These are phyloP conservation scores for Yamadazyma diospyri DNA, from an alignment of 1,139 yeast species.

Conservation along the genomic window DNA sequence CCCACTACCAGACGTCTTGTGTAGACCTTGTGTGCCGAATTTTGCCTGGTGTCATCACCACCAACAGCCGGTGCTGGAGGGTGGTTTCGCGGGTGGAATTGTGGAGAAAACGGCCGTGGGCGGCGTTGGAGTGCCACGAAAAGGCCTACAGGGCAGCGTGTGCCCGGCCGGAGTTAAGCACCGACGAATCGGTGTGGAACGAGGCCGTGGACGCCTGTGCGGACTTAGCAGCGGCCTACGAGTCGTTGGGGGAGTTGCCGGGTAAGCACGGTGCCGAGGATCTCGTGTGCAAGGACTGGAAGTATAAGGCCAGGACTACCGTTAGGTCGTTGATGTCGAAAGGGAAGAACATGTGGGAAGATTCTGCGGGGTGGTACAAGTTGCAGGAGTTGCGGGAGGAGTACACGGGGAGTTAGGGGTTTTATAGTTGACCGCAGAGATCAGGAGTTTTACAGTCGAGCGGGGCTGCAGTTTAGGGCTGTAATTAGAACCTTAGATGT, in stretches of 20 bases:
- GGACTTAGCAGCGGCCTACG: slow-evolving; percentile 85
- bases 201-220: slow-evolving; percentile 77
- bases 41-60: slow-evolving; percentile 66
- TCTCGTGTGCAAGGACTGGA: slow-evolving; percentile 89
- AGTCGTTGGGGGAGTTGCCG: slow-evolving; percentile 77
- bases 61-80: slow-evolving; percentile 78
- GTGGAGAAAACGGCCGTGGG: slow-evolving; percentile 89
- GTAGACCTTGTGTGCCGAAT: slow-evolving; percentile 64
- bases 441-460: not conserved
- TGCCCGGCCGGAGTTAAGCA: slow-evolving; percentile 62
- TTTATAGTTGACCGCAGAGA: too few species aligned
- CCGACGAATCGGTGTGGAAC: slow-evolving; percentile 65
- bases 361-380: slow-evolving; percentile 70
- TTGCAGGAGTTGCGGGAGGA: slow-evolving; percentile 54
- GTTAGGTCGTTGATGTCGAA: slow-evolving; percentile 75
- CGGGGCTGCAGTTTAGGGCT: not conserved
- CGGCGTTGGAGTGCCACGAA: slow-evolving; percentile 79
- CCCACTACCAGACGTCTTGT: slow-evolving; percentile 64
- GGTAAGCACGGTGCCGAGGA: slow-evolving; percentile 86
- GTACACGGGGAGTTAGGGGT: too few species aligned
- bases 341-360: slow-evolving; percentile 80
- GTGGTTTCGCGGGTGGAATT: slow-evolving; percentile 77
- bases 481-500: slow-evolving; percentile 1
- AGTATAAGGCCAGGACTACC: slow-evolving; percentile 71
- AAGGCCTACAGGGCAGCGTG: slow-evolving; percentile 77